These are phyloP conservation scores for Pythium phragmitis DNA, from an alignment of 352 stramenopile species.

Conservation along the genomic window DNA sequence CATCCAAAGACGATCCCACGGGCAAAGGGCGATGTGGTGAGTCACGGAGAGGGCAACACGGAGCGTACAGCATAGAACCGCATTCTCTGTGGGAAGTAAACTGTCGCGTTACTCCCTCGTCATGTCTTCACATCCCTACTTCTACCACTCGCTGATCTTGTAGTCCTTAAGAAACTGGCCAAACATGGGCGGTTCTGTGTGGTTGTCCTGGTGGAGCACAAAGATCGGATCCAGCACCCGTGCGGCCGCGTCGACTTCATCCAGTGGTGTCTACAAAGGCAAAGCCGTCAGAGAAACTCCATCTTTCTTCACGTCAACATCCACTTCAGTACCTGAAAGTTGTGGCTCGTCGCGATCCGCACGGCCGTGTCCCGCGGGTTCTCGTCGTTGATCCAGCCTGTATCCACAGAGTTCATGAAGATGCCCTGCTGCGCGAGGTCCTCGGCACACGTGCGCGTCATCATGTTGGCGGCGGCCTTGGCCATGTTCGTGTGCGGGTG, in stretches of 20 bases:
- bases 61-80: too few relatives aligned
- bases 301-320: conserved; percentile 87
- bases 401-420: conserved; percentile 98
- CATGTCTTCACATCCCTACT: too few relatives aligned
- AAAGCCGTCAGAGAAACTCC: conserved; percentile 57
- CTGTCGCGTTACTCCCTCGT: too few relatives aligned
- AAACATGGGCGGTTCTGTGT: conserved; percentile 55
- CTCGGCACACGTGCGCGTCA: conserved; percentile 95
- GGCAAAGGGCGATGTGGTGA: too few relatives aligned
- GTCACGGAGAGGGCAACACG: too few relatives aligned
- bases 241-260: conserved; percentile 95
- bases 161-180: conserved; percentile 91
- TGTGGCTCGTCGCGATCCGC: conserved; percentile 88
- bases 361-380: conserved; percentile 93
- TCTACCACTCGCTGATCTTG: conserved; percentile 87
- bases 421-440: conserved; percentile 93
- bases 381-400: conserved; percentile 98
- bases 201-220: conserved; percentile 52
- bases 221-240: conserved; percentile 96
- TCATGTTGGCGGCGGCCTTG: conserved; percentile 98
- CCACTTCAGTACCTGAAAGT: conserved; percentile 80
- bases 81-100: too few relatives aligned
- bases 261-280: conserved; percentile 89
- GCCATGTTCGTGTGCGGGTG: conserved; percentile 98
- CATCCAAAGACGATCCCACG: too few relatives aligned